Base-by-base conservation (phyloP, 2,329 filamentous ascomycete genomes). In the Phialophora expanda region DNA sequence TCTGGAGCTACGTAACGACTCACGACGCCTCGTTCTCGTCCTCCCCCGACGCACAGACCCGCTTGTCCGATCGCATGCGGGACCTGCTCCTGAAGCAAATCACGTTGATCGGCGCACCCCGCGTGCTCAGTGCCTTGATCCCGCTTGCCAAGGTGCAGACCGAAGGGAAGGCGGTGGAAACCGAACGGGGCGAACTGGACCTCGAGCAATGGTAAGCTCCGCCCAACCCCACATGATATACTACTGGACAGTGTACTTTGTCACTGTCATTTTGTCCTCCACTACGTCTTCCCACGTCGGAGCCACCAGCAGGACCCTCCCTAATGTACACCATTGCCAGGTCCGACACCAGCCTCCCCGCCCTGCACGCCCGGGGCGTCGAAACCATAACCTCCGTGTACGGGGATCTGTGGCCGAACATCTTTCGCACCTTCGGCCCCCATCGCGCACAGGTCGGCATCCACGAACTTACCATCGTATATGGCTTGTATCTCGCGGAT, bases 391-490 rank as follows among this genome's bases (percentile, higher is more conserved):
- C 76, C 48, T 65, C 65, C 14, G 70, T 77, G 56, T 77, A 77
- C 66, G 70, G 70, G 26, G 74, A 74, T 14, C 67, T 76, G 2
- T 70, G 72, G n/a, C 73, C 70, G 2, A 53, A 55, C 12, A 76
- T 77, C 56, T 75, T 76, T 62, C 41, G 62, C 24, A 70, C 70
- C 5, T 77, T 75, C 74, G 75, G 75, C 38, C 70, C 71, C 5
- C 71, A 75, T 66, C 70, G 68, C 4, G 53, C 59, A 22, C 76
- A 80, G 34, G 92, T 96, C 75, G 82, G 86, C 9, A 88, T 87
- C 73, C 85, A 96, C 78, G 90, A 93, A 77, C 83, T 91, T 58
- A 90, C 90, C 20, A 86, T 90, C 14, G 87, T 86, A 1, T 96
- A 96, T 80, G 81, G 81, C 12, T 71, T 85, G 74, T 83, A 85